Conservation (phyloP, 2,329 filamentous ascomycete genomes). For the Sporothrix protearum region DNA sequence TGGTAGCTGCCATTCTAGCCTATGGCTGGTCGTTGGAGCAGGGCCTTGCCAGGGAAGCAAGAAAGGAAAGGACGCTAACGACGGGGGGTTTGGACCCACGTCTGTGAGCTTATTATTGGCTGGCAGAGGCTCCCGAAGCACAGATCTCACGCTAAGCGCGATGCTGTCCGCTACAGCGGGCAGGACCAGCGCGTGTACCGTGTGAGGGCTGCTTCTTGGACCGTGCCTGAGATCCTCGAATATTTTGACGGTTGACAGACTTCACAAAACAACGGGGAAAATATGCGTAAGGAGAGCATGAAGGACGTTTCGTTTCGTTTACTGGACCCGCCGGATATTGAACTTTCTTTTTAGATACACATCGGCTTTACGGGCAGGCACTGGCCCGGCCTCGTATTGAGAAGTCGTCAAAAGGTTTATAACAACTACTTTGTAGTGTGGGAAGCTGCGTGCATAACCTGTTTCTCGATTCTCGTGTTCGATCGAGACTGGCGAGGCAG, state of each 20-base stretch:
- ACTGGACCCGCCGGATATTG: background rate
- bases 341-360: background rate
- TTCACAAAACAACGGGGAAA: background rate
- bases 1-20: constrained; percentile 17
- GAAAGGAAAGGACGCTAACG: constrained; percentile 5
- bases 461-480: constrained; percentile 4
- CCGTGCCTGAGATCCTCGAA: background rate
- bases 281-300: background rate
- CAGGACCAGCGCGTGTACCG: constrained; percentile 9
- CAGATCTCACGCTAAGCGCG: constrained; percentile 24
- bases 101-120: constrained; percentile 22
- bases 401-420: background rate
- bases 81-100: background rate
- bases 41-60: constrained; percentile 19
- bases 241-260: background rate
- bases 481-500: background rate
- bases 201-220: background rate
- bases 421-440: background rate
- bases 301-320: constrained; percentile 17
- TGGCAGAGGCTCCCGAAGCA: constrained; percentile 22
- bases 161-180: constrained; percentile 11
- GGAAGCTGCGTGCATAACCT: constrained; percentile 1
- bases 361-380: background rate
- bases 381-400: background rate
- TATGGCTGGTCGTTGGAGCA: constrained; percentile 8